These are phyloP conservation scores for Salix viminalis DNA, from an alignment of 345 rosid genomes.

Conservation along the genomic window DNA sequence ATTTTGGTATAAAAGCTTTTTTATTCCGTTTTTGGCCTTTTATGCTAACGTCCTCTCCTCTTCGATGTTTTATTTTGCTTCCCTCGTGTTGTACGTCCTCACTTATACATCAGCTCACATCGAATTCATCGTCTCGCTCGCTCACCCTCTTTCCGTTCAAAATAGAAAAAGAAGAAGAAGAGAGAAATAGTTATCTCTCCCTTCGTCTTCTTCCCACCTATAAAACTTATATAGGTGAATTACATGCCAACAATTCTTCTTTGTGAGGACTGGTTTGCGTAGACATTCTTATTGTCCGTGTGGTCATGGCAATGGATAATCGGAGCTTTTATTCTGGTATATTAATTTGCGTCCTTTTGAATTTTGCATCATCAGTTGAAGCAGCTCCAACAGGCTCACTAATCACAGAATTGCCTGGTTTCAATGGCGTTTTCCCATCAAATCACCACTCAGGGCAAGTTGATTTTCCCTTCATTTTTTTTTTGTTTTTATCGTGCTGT, in stretches of 20 bases:
- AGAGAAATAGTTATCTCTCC: no score
- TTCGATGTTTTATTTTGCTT: no score
- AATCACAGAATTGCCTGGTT: constrained; percentile 33
- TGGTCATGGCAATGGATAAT: constrained; percentile 7
- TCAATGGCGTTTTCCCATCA: constrained; percentile 32
- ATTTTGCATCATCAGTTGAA: background rate
- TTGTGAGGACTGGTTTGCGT: background rate
- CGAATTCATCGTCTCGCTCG: background rate
- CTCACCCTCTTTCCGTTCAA: no score
- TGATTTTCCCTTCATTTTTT: background rate
- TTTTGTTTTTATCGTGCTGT: no score
- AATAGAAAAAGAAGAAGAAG: no score
- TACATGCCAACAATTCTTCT: background rate
- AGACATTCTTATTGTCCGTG: background rate
- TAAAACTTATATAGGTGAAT: no score
- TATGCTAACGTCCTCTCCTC: no score
- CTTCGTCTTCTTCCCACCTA: no score
- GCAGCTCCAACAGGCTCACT: constrained; percentile 31
- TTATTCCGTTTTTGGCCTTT: no score
- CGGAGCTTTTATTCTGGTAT: background rate
- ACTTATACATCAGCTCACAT: background rate
- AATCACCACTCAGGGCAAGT: constrained; percentile 36
- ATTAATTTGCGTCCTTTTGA: constrained; percentile 1
- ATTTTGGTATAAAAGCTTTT: no score
- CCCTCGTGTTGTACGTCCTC: no score